Evolutionary conservation across 805 yeast species (phyloP).

Genomic region (Grigorovia transvaalensis): DNA sequence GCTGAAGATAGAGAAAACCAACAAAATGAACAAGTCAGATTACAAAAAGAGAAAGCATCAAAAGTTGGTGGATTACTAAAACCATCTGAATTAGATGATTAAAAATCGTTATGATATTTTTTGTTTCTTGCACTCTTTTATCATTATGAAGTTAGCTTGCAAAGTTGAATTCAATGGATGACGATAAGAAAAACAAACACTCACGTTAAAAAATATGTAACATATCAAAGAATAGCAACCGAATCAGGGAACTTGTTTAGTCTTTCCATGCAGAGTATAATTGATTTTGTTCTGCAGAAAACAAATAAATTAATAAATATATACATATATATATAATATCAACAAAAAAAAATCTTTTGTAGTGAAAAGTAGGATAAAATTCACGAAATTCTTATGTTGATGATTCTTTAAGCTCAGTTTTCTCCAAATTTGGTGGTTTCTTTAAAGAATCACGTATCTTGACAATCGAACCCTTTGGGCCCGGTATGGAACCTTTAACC

Average conservation of each 20-base stretch:
- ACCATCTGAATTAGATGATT: slow-evolving; percentile 90
- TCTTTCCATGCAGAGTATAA: too few relatives aligned
- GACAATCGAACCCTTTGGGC: slow-evolving; percentile 69
- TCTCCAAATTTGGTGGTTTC: slow-evolving; percentile 8
- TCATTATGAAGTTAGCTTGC: not conserved
- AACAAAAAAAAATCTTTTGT: too few relatives aligned
- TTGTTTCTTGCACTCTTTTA: not conserved
- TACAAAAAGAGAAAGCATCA: slow-evolving; percentile 71
- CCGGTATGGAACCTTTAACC: slow-evolving; percentile 85
- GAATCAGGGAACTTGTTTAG: too few relatives aligned
- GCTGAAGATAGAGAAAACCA: slow-evolving; percentile 88
- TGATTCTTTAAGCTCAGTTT: not conserved
- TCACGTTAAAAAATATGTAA: too few relatives aligned
- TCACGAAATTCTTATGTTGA: too few relatives aligned
- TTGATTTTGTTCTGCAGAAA: too few relatives aligned
- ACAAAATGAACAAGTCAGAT: slow-evolving; percentile 51
- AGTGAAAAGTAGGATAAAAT: too few relatives aligned
- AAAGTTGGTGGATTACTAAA: slow-evolving; percentile 88
- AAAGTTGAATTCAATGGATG: too few relatives aligned
- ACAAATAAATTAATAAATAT: not conserved
- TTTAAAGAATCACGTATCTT: slow-evolving; percentile 73
- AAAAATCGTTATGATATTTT: slow-evolving; percentile 11
- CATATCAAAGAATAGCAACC: too few relatives aligned
- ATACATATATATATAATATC: too few relatives aligned
- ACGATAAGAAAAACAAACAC: too few relatives aligned